Evolutionary conservation across 2,329 filamentous ascomycete genomes (phyloP).

Genomic region (Magnaporthiopsis rhizophila): DNA sequence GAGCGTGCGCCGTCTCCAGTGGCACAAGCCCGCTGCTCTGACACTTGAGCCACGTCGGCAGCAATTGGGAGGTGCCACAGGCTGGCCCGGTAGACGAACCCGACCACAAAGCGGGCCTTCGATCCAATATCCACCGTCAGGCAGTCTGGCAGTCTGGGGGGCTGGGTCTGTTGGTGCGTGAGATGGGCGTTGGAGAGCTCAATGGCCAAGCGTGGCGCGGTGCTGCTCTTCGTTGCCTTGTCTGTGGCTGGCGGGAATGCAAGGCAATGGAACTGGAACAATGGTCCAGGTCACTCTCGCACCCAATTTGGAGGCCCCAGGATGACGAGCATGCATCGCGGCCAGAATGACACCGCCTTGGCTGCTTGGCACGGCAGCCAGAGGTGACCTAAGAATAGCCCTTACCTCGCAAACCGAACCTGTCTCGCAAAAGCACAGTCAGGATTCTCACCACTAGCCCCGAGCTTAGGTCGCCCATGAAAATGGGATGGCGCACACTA

Average conservation of each 20-base stretch:
- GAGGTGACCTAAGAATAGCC: not conserved
- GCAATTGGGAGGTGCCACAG: not conserved
- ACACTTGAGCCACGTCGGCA: not conserved
- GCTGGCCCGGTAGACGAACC: not conserved
- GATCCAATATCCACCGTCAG: too few relatives aligned
- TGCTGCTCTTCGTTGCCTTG: too few relatives aligned
- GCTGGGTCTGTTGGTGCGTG: too few relatives aligned
- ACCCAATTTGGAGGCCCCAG: too few relatives aligned
- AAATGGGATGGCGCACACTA: not conserved
- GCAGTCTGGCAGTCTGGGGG: too few relatives aligned
- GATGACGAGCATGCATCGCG: not conserved
- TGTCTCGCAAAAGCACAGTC: not conserved
- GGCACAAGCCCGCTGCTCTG: not conserved
- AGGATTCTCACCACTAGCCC: not conserved
- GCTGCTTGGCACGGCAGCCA: not conserved
- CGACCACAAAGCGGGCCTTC: not conserved
- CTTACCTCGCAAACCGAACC: too few relatives aligned
- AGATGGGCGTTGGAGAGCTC: too few relatives aligned
- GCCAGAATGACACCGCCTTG: not conserved
- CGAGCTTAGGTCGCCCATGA: not conserved
- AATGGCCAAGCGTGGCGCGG: too few relatives aligned
- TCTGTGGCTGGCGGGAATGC: too few relatives aligned
- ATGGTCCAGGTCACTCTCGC: not conserved
- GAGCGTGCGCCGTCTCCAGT: not conserved
- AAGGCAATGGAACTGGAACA: too few relatives aligned